Conservation (phyloP, 371 early-diverging fungal species). For the Mucor racemosus region DNA sequence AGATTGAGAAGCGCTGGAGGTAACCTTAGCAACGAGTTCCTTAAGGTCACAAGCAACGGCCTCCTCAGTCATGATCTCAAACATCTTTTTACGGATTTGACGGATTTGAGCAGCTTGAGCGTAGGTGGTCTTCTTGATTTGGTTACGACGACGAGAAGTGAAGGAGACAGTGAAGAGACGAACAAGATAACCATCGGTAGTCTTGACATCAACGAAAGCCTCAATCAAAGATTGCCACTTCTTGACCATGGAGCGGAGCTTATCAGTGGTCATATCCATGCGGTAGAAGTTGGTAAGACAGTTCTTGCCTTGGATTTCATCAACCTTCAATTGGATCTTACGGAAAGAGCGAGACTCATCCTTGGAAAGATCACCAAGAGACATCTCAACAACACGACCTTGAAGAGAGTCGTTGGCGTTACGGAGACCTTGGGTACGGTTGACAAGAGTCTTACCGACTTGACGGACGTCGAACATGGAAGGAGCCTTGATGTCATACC, state of each 20-base stretch:
- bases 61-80: slow-evolving; percentile 97
- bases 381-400: slow-evolving; percentile 98
- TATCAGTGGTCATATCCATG: slow-evolving; percentile 99
- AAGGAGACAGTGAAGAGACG: slow-evolving; percentile 98
- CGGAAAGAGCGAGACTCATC: slow-evolving; percentile 96
- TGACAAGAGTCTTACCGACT: slow-evolving; percentile 99
- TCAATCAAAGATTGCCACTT: slow-evolving; percentile 99
- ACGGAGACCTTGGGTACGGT: slow-evolving; percentile 98
- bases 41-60: slow-evolving; percentile 90
- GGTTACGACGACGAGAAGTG: slow-evolving; percentile 96
- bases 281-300: slow-evolving; percentile 99
- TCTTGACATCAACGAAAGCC: slow-evolving; percentile 98
- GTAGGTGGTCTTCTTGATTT: slow-evolving; percentile 99
- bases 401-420: slow-evolving; percentile 96
- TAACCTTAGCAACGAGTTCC: slow-evolving; percentile 96
- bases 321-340: slow-evolving; percentile 98
- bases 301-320: slow-evolving; percentile 98
- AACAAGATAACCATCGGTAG: slow-evolving; percentile 99
- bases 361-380: slow-evolving; percentile 97
- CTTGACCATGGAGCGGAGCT: slow-evolving; percentile 99
- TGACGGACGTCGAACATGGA: slow-evolving; percentile 93
- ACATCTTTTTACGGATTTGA: slow-evolving; percentile 99
- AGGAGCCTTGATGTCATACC: slow-evolving; percentile 99
- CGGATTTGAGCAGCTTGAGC: slow-evolving; percentile 97
- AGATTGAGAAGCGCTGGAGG: slow-evolving; percentile 56